Percentiles rank a stretch among this genome's conserved stretches.
Evolutionary conservation across 257 asterid genomes (phyloP).

Genomic region (Galeopsis tetrahit): DNA sequence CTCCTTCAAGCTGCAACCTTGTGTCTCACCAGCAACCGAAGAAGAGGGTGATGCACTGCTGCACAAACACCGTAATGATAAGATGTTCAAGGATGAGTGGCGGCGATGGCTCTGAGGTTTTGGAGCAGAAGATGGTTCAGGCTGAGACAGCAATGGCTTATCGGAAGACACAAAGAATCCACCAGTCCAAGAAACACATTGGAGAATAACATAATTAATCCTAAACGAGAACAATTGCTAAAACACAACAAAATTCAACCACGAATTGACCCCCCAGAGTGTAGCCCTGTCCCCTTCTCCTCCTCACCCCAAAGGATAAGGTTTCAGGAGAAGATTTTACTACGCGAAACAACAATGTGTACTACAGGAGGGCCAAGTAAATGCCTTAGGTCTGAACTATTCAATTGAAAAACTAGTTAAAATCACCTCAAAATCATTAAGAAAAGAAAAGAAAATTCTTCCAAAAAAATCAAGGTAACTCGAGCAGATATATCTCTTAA

Average conservation of each 20-base stretch:
- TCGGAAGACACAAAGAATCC: slow-evolving; percentile 74
- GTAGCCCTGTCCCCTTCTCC: slow-evolving; percentile 22
- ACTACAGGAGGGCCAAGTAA: slow-evolving; percentile 39
- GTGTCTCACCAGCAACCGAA: slow-evolving; percentile 40
- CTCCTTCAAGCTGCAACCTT: slow-evolving; percentile 40
- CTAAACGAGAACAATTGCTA: slow-evolving; percentile 31
- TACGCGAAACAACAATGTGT: slow-evolving; percentile 29
- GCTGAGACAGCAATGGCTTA: slow-evolving; percentile 67
- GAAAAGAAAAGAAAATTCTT: background rate
- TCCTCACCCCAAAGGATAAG: slow-evolving; percentile 21
- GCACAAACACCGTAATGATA: slow-evolving; percentile 43
- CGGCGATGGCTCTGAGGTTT: slow-evolving; percentile 41
- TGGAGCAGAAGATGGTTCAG: slow-evolving; percentile 50
- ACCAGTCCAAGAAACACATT: slow-evolving; percentile 47
- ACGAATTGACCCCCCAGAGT: slow-evolving; percentile 33
- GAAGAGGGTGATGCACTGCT: slow-evolving; percentile 42
- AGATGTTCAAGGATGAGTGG: slow-evolving; percentile 44
- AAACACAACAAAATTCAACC: slow-evolving; percentile 33
- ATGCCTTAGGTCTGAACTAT: slow-evolving; percentile 29
- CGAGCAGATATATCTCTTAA: slow-evolving; percentile 30
- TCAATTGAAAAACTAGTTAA: slow-evolving; percentile 19
- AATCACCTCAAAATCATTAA: slow-evolving; percentile 33
- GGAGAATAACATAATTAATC: slow-evolving; percentile 43
- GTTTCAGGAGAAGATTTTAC: slow-evolving; percentile 29
- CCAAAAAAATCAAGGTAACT: slow-evolving; percentile 29